These are phyloP conservation scores for Nemophila menziesii DNA, from an alignment of 257 asterid genomes.

Conservation along the genomic window DNA sequence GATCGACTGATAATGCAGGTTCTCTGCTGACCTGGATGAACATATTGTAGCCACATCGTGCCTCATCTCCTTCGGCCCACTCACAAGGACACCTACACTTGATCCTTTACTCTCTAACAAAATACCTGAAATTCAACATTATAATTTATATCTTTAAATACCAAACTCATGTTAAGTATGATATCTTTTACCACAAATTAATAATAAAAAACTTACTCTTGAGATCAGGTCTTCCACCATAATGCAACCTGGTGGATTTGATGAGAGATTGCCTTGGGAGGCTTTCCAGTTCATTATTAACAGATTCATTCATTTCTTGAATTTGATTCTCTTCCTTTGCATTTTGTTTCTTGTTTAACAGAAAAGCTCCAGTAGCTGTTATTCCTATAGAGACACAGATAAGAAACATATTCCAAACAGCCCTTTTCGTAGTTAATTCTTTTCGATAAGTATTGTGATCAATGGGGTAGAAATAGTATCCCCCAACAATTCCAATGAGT, in stretches of 20 bases:
- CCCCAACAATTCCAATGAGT: slow-evolving; percentile 40
- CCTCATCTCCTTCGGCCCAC: slow-evolving; percentile 81
- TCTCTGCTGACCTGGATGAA: slow-evolving; percentile 43
- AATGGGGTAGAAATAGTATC: slow-evolving; percentile 59
- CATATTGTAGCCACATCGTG: slow-evolving; percentile 80
- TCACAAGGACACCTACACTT: slow-evolving; percentile 59
- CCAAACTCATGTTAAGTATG: neutral
- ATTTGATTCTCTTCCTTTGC: slow-evolving; percentile 41
- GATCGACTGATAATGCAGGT: slow-evolving; percentile 64
- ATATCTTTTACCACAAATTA: neutral
- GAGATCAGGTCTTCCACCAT: slow-evolving; percentile 74
- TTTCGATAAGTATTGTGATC: slow-evolving; percentile 29
- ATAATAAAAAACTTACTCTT: slow-evolving; percentile 36
- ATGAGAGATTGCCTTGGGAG: slow-evolving; percentile 49
- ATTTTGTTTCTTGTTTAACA: slow-evolving; percentile 74
- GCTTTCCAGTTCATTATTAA: slow-evolving; percentile 61
- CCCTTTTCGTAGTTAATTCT: slow-evolving; percentile 1
- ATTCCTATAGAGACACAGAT: slow-evolving; percentile 44
- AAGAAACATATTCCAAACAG: slow-evolving; percentile 19
- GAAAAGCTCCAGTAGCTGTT: slow-evolving; percentile 48
- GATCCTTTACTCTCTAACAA: slow-evolving; percentile 56
- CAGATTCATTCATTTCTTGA: slow-evolving; percentile 37
- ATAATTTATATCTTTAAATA: neutral
- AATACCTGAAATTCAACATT: slow-evolving; percentile 25
- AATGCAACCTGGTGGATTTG: slow-evolving; percentile 52